These are phyloP conservation scores for Tulasnella sp. DNA, from an alignment of 768 basidiomycete genomes.

Conservation along the genomic window DNA sequence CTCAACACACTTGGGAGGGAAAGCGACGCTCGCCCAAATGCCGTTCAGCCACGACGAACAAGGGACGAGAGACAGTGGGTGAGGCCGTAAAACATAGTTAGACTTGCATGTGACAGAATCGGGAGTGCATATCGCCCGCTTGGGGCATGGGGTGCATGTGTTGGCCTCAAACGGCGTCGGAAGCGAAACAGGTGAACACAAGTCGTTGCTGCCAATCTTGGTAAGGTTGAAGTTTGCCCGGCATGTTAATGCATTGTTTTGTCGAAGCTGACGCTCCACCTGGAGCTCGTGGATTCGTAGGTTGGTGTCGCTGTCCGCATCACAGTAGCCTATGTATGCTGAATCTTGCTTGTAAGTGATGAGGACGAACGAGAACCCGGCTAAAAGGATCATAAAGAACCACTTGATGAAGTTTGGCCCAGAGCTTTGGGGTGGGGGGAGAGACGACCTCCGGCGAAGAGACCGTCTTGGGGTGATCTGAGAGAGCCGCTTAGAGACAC, in stretches of 20 bases:
- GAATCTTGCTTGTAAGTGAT: constrained; percentile 53
- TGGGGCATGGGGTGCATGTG: constrained; percentile 59
- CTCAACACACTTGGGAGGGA: constrained; percentile 64
- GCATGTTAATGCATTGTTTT: constrained; percentile 39
- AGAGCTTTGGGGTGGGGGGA: neutral
- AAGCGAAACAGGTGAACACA: constrained; percentile 40
- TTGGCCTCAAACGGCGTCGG: constrained; percentile 47
- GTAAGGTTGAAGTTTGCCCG: constrained; percentile 17
- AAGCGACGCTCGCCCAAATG: constrained; percentile 59
- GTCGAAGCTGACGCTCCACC: constrained; percentile 26
- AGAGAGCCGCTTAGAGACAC: constrained; percentile 32
- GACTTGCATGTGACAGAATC: constrained; percentile 50
- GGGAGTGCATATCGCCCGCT: constrained; percentile 49
- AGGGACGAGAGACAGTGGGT: constrained; percentile 30
- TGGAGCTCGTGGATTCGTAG: constrained; percentile 38
- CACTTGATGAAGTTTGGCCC: constrained; percentile 20
- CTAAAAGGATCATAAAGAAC: constrained; percentile 34
- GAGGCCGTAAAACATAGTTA: constrained; percentile 53
- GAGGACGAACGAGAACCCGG: constrained; percentile 27
- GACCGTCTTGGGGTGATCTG: constrained; percentile 25
- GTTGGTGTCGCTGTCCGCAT: constrained; percentile 50
- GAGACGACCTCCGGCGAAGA: neutral
- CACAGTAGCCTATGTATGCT: constrained; percentile 63
- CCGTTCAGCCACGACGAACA: constrained; percentile 57
- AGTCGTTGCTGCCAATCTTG: constrained; percentile 8